Evolutionary conservation across 495 filamentous ascomycete species (phyloP), one percentile per base, ranked within the genome.

Genomic region (Penicillium coffeae): DNA sequence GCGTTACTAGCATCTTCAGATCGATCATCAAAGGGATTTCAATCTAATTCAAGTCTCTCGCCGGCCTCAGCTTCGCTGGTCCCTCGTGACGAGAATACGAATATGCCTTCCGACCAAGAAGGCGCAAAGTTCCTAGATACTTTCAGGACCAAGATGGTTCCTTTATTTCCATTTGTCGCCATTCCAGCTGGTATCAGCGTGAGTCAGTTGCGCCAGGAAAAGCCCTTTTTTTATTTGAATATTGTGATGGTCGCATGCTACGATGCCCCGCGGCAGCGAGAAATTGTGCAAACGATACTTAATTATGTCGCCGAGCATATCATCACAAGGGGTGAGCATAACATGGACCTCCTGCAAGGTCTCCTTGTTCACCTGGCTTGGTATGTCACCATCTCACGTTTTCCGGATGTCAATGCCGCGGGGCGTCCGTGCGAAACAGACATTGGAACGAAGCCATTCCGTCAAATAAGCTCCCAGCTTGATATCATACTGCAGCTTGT

Each of bases 361-460:
- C 57, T 74, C 2, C 57, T 74, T 19, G 47, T 72, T 15, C 65
- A 70, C 47, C 50, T 72, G 38, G 62, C 65, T 18, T 74, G 71
- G 71, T 69, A 56, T 44, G 54, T 59, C 13, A 35, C 51, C 3
- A 27, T 57, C 33, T 45, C 47, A 32, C 54, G 50, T 19, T n/a
- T 21, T 3, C 52, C 38, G n/a, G n/a, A 18, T 20, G 13, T 1
- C 27, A n/a, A 3, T 9, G 20, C 22, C 22, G 19, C 15, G 18
- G 0, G 15, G 21, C 19, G 38, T 36, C 9, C 8, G 27, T 8
- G 10, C 9, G 42, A 39, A 12, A n/a, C 3, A 9, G 39, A 48
- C 8, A 10, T 30, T 8, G 41, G 27, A 8, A 7, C 16, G 14
- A 19, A 38, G 1, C 21, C 30, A 20, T 13, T 21, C 10, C 10